Percentiles rank a stretch among this genome's conserved stretches.
Conservation (phyloP, 2,329 filamentous ascomycete species). For the Fusarium duplospermum region DNA sequence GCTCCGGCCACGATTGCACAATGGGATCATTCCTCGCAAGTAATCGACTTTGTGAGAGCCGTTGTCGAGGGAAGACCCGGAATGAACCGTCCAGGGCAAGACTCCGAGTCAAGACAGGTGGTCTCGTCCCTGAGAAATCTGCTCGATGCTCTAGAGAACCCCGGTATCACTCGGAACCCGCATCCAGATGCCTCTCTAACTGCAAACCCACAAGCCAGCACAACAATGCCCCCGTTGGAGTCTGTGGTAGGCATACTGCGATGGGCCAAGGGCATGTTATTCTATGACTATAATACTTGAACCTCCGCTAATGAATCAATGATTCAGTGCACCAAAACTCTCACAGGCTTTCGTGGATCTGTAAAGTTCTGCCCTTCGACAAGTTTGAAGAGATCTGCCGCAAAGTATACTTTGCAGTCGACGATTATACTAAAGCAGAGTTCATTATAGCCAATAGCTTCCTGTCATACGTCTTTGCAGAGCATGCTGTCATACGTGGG, state of each 20-base stretch:
- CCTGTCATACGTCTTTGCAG: conserved; percentile 50
- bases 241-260: conserved; percentile 43
- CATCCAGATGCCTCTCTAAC: no score
- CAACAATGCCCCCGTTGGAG: conserved; percentile 45
- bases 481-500: conserved; percentile 44
- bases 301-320: not conserved
- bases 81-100: not conserved
- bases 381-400: conserved; percentile 47
- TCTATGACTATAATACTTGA: not conserved
- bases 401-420: conserved; percentile 51
- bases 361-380: conserved; percentile 47
- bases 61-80: conserved; percentile 10
- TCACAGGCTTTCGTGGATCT: conserved; percentile 46
- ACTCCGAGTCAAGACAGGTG: not conserved
- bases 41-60: conserved; percentile 49
- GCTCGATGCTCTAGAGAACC: not conserved
- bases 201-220: not conserved
- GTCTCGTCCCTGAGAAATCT: conserved; percentile 23
- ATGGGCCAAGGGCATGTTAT: conserved; percentile 48
- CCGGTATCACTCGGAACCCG: not conserved
- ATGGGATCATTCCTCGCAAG: conserved; percentile 50
- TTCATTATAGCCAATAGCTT: conserved; percentile 52
- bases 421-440: conserved; percentile 47
- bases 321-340: conserved; percentile 41
- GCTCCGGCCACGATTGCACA: not conserved